A percentile compares a stretch with the other conserved stretches of the same genome.
These are phyloP conservation scores for Beverwykella pulmonaria DNA, from an alignment of 495 filamentous ascomycete species.

Conservation along the genomic window DNA sequence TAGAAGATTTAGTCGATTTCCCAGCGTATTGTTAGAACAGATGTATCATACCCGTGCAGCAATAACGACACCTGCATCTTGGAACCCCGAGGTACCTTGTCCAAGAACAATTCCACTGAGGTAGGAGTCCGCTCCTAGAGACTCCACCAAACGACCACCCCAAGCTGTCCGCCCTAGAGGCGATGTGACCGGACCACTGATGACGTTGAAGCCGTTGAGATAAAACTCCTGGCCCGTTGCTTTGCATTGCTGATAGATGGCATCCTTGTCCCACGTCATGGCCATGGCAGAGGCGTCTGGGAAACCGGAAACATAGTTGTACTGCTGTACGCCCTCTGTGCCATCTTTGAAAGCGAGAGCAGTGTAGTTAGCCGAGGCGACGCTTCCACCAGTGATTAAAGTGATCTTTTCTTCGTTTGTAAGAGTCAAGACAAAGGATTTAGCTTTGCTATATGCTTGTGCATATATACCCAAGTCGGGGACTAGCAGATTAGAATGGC, in stretches of 20 bases:
- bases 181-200: neutral
- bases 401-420: too few relatives aligned
- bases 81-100: neutral
- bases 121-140: neutral
- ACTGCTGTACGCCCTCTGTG: too few relatives aligned
- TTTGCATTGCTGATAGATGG: too few relatives aligned
- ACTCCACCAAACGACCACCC: neutral
- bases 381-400: too few relatives aligned
- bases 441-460: neutral
- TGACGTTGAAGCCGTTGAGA: neutral
- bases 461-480: neutral
- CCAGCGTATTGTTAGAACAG: too few relatives aligned
- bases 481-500: neutral
- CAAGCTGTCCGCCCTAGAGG: neutral
- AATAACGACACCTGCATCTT: too few relatives aligned
- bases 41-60: too few relatives aligned
- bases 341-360: too few relatives aligned
- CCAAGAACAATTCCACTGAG: neutral
- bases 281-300: too few relatives aligned
- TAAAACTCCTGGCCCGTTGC: neutral
- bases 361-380: too few relatives aligned
- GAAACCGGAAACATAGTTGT: too few relatives aligned
- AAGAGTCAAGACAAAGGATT: neutral
- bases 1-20: neutral
- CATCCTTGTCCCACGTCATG: too few relatives aligned